Base-by-base conservation (phyloP, 1,139 yeast species). In the Candida anutae region DNA sequence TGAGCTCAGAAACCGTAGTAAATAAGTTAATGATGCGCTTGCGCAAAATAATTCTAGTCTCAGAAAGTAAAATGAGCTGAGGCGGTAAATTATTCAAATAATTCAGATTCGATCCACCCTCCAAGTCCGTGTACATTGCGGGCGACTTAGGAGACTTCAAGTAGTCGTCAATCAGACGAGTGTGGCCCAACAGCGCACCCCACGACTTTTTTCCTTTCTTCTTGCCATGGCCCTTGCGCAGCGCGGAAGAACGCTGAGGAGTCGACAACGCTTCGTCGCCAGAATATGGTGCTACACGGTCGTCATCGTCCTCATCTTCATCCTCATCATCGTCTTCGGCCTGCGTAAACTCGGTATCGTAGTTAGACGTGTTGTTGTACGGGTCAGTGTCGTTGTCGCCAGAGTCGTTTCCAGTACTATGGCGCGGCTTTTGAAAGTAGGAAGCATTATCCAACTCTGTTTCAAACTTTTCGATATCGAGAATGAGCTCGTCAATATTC, bases 1-100 rank as follows among this genome's bases (percentile, higher is more conserved):
- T 76, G 36, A 78, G 57, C 45, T 78, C 84, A 5, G 79, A 72
- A 22, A 77, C 49, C 5, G 76, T 74, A 23, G 81, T 71, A 46
- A 60, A 78, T 29, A 74, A 49, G 15, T 70, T 74, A 25, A 72
- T 71, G 16, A 74, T 63, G 26, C 77, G 53, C 42, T 74, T 75
- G 39, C 78, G 65, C 36, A 74, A 55, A 15, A 75, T 55, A 12
- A 77, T 71, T 35, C 73, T 58, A 5, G 52, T 55, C 42, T 65
- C 72, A 4, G 65, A 55, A 13, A 65, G 48, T 14, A 63, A 44
- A 16, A 61, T 35, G 25, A 63, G 48, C 34, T 62, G 69, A 3
- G 71, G 68, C 4, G 69, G 69, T 21, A 61, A 35, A 26, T 39
- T 42, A 8, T 29, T 21, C 23, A 28, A 22, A n/a, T 16, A 13